Conservation (phyloP, 495 filamentous ascomycete genomes). For the Penicillium salamii region DNA sequence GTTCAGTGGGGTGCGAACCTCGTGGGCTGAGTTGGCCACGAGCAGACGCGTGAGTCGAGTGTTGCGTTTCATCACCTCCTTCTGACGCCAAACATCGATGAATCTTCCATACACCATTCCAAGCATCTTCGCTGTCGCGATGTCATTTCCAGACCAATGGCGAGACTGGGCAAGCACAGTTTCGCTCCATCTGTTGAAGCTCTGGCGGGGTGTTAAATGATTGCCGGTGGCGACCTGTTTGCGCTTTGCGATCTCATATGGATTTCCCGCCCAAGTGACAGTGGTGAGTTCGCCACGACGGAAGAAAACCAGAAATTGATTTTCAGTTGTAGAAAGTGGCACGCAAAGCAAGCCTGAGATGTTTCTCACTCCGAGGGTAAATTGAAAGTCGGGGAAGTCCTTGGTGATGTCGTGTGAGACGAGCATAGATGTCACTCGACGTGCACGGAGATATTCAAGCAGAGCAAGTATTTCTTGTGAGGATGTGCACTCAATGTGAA, state of each 20-base stretch:
- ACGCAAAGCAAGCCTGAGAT: slow-evolving; percentile 84
- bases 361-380: slow-evolving; percentile 74
- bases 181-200: slow-evolving; percentile 36
- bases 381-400: slow-evolving; percentile 83
- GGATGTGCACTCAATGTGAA: slow-evolving; percentile 43
- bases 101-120: slow-evolving; percentile 90
- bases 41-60: slow-evolving; percentile 77
- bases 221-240: slow-evolving; percentile 6
- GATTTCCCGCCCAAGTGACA: slow-evolving; percentile 92
- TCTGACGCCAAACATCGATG: slow-evolving; percentile 91
- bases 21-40: slow-evolving; percentile 89
- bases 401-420: slow-evolving; percentile 71
- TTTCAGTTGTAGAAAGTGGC: slow-evolving; percentile 70
- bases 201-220: slow-evolving; percentile 29
- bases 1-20: slow-evolving; percentile 93
- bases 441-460: slow-evolving; percentile 79
- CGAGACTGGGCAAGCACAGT: slow-evolving; percentile 34
- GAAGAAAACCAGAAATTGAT: slow-evolving; percentile 92
- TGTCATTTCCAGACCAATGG: slow-evolving; percentile 50
- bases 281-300: slow-evolving; percentile 72
- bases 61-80: slow-evolving; percentile 78
- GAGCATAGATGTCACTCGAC: slow-evolving; percentile 69
- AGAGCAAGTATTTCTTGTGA: slow-evolving; percentile 83
- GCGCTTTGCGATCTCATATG: slow-evolving; percentile 62
- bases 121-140: slow-evolving; percentile 84